Percentiles rank a stretch among this genome's conserved stretches.
Conservation (phyloP, 2,329 filamentous ascomycete genomes). For the Xylaria arbuscula region DNA sequence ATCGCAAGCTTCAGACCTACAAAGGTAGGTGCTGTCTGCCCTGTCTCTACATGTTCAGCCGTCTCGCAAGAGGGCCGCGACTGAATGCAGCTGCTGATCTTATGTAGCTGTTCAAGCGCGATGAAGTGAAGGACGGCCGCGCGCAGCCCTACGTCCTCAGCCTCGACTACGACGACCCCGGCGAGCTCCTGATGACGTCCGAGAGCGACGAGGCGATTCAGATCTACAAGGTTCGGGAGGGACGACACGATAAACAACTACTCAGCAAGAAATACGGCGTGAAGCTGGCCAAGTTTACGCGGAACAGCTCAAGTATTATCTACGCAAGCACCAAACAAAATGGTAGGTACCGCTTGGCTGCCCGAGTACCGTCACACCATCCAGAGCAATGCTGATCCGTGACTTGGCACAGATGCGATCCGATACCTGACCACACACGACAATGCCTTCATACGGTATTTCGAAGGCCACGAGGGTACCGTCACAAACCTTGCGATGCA, state of each 20-base stretch:
- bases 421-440: conserved; percentile 92
- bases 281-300: conserved; percentile 93
- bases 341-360: conserved; percentile 59
- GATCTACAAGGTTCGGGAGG: conserved; percentile 92
- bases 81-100: conserved; percentile 20
- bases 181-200: conserved; percentile 90
- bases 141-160: conserved; percentile 78
- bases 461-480: conserved; percentile 85
- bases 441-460: conserved; percentile 96
- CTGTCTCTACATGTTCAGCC: neutral
- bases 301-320: conserved; percentile 89
- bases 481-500: conserved; percentile 88
- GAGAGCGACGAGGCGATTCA: conserved; percentile 96
- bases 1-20: conserved; percentile 82
- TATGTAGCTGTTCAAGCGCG: conserved; percentile 68
- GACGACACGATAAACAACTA: conserved; percentile 86
- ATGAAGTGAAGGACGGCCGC: conserved; percentile 64
- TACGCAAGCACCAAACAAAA: conserved; percentile 97
- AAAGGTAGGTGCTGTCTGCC: conserved; percentile 72
- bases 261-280: conserved; percentile 97
- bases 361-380: neutral
- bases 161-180: conserved; percentile 95
- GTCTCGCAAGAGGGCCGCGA: neutral
- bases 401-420: conserved; percentile 72
- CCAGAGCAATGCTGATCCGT: conserved; percentile 5